These are phyloP conservation scores for Anacardium occidentale DNA, from an alignment of 345 rosid genomes.

Conservation along the genomic window DNA sequence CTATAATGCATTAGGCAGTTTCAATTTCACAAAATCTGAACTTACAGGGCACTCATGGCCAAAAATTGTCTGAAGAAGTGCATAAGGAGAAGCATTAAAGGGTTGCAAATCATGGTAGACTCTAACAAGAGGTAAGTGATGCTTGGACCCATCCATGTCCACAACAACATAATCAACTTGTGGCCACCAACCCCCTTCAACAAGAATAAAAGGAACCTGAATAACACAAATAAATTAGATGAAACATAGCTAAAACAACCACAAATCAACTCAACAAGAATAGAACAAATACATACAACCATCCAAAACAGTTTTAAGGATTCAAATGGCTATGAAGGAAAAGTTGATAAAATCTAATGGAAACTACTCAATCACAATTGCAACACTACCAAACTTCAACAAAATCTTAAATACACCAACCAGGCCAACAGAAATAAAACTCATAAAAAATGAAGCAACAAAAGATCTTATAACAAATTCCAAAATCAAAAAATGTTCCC, in stretches of 20 bases:
- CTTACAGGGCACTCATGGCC: slow-evolving; percentile 76
- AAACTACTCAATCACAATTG: too few relatives aligned
- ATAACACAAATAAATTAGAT: neutral
- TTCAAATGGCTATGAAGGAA: too few relatives aligned
- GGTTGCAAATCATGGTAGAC: slow-evolving; percentile 78
- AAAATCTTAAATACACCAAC: too few relatives aligned
- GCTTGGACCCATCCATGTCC: slow-evolving; percentile 72
- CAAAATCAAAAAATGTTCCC: too few relatives aligned
- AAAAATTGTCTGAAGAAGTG: slow-evolving; percentile 83
- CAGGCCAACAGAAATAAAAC: neutral
- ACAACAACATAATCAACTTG: slow-evolving; percentile 52
- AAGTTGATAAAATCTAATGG: neutral
- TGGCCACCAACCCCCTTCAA: slow-evolving; percentile 53
- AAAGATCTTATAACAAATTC: neutral
- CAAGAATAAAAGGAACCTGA: slow-evolving; percentile 84
- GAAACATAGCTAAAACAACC: neutral
- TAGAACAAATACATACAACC: neutral
- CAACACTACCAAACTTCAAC: too few relatives aligned
- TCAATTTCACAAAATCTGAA: slow-evolving; percentile 12
- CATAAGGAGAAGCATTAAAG: slow-evolving; percentile 65
- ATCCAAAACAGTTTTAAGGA: neutral
- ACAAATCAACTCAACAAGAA: neutral
- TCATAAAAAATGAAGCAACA: neutral
- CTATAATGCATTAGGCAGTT: neutral
- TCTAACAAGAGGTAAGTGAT: slow-evolving; percentile 77